Percentiles rank a stretch among this genome's conserved stretches.
Evolutionary conservation across 805 yeast genomes (phyloP).

Genomic region (Myxozyma sirexii): DNA sequence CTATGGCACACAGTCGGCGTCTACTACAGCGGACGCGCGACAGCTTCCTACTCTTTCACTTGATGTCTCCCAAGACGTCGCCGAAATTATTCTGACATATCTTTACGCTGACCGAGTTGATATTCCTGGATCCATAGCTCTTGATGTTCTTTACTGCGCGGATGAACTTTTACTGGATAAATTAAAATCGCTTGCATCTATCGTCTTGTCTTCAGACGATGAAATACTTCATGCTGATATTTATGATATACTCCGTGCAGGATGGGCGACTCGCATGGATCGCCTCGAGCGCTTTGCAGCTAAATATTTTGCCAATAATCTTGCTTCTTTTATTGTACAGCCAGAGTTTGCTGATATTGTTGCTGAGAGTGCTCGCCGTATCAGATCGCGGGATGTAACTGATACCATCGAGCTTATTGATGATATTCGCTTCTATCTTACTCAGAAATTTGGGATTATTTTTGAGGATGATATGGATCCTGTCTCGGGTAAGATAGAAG

Average conservation of each 20-base stretch:
- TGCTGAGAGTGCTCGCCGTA: constrained; percentile 57
- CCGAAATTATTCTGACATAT: constrained; percentile 56
- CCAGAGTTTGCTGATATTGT: constrained; percentile 48
- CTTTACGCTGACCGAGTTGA: constrained; percentile 63
- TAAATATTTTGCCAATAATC: constrained; percentile 55
- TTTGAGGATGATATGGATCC: constrained; percentile 33
- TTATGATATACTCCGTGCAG: constrained; percentile 61
- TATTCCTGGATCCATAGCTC: constrained; percentile 53
- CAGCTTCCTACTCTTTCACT: constrained; percentile 40
- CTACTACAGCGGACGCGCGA: constrained; percentile 16
- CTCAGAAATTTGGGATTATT: constrained; percentile 45
- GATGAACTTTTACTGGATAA: constrained; percentile 59
- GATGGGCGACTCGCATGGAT: constrained; percentile 69
- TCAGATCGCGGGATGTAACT: constrained; percentile 64
- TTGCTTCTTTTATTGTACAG: constrained; percentile 46
- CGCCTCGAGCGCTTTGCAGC: constrained; percentile 68
- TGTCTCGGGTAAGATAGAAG: constrained; percentile 32
- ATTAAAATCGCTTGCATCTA: constrained; percentile 60
- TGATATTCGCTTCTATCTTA: constrained; percentile 68
- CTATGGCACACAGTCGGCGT: constrained; percentile 36
- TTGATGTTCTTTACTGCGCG: constrained; percentile 61
- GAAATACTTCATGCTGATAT: constrained; percentile 43
- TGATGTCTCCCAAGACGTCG: constrained; percentile 44
- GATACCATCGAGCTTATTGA: constrained; percentile 81
- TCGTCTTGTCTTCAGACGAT: constrained; percentile 45